phyloP scores from a whole-genome alignment of 208 protist genomes.

The Acanthamoeba rhysodes region DNA sequence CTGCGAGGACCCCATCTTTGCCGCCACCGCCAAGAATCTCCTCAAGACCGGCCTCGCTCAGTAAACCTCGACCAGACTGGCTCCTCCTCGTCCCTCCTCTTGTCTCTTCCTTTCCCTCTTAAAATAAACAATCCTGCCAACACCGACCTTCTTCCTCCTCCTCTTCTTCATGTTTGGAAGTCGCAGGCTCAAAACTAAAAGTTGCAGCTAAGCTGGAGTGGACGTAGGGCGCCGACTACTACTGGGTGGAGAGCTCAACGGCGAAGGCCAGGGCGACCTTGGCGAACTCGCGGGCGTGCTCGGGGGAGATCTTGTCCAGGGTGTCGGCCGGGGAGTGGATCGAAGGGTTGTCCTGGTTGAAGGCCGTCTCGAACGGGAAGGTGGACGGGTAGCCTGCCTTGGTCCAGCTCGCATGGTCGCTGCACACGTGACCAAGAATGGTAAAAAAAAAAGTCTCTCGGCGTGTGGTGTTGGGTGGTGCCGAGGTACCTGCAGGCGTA shows the following conservation, averaged over 20 bases:
- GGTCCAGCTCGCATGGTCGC: slow-evolving; percentile 79
- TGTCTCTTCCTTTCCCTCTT: no score
- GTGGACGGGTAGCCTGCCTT: slow-evolving; percentile 75
- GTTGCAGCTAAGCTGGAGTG: no score
- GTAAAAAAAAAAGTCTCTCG: no score
- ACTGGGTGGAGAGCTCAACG: slow-evolving; percentile 72
- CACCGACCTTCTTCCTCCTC: no score
- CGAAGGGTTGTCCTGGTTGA: slow-evolving; percentile 75
- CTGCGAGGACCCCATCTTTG: slow-evolving; percentile 30
- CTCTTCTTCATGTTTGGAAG: no score
- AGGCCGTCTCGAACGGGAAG: slow-evolving; percentile 81
- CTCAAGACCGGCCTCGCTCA: slow-evolving; percentile 37
- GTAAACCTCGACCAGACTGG: background rate
- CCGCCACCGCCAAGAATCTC: slow-evolving; percentile 12
- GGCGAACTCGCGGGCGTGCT: slow-evolving; percentile 79
- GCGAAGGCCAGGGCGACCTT: slow-evolving; percentile 79
- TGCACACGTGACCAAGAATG: background rate
- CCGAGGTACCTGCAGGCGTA: slow-evolving; percentile 75
- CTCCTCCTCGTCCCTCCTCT: no score
- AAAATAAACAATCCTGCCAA: no score
- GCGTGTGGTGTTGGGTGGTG: background rate
- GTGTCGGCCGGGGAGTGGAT: slow-evolving; percentile 80
- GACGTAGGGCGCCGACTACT: no score
- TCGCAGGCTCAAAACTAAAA: no score
- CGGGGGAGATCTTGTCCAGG: slow-evolving; percentile 67